A percentile compares a stretch with the other conserved stretches of the same genome.
phyloP scores from a whole-genome alignment of 1,284 basidiomycete species.

The Kalmanozyma brasiliensis region DNA sequence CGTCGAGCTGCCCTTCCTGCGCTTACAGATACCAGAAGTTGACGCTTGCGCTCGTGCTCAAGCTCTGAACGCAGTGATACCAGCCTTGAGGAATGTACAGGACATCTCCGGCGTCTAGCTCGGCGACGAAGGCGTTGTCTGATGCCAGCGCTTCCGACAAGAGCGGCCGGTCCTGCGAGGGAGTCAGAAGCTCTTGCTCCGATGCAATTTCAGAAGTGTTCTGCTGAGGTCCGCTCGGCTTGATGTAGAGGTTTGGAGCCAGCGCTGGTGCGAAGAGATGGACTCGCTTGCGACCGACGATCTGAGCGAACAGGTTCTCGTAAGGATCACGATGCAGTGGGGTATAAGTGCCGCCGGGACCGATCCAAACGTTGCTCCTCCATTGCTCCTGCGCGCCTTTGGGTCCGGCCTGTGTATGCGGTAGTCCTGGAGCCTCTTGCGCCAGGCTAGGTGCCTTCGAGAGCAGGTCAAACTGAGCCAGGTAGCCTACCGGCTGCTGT shows the following conservation, averaged over 20 bases:
- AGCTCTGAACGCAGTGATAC: slow-evolving; percentile 52
- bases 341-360: slow-evolving; percentile 47
- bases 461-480: slow-evolving; percentile 53
- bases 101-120: slow-evolving; percentile 44
- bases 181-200: slow-evolving; percentile 36
- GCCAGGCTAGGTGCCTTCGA: slow-evolving; percentile 28
- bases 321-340: slow-evolving; percentile 54
- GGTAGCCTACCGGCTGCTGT: slow-evolving; percentile 39
- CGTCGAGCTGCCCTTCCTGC: too few relatives aligned
- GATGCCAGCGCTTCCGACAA: slow-evolving; percentile 30
- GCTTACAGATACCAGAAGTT: slow-evolving; percentile 51
- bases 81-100: slow-evolving; percentile 52
- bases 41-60: slow-evolving; percentile 47
- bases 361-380: slow-evolving; percentile 56
- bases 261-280: slow-evolving; percentile 43
- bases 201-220: slow-evolving; percentile 46
- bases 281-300: slow-evolving; percentile 49
- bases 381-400: slow-evolving; percentile 48
- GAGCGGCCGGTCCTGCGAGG: slow-evolving; percentile 16
- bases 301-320: slow-evolving; percentile 52
- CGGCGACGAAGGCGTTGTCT: slow-evolving; percentile 15
- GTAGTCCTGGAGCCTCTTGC: slow-evolving; percentile 41
- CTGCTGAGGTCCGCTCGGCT: slow-evolving; percentile 25
- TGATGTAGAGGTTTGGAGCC: slow-evolving; percentile 35
- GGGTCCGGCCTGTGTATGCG: slow-evolving; percentile 46